Evolutionary conservation across 1,139 yeast genomes (phyloP), one percentile per base, ranked within the genome.

Genomic region (Taphrina communis): DNA sequence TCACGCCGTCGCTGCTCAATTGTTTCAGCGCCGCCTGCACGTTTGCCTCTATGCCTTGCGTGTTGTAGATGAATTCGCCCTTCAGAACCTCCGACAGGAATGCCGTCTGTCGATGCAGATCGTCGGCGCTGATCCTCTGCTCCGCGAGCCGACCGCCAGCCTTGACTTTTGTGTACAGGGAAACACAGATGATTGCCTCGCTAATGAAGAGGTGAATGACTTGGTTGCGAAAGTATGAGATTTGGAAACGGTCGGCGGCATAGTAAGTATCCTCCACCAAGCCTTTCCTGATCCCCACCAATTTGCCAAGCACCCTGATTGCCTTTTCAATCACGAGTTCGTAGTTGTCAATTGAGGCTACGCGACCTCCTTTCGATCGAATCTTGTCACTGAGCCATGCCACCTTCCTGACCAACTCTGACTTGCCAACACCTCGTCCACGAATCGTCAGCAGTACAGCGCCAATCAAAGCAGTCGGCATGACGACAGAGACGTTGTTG

Each of bases 401-500:
- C 3, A 80, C 81, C 21, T 80, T 75, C 19, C 76, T 74, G 25
- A 76, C 74, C 36, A 81, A 73, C 58, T 78, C 79, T 17, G 75
- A 73, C 56, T 75, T 75, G 63, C 80, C 76, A 38, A 80, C 77
- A 3, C 83, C 83, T 4, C 81, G 76, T 41, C 78, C 79, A 8
- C 79, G 75, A 48, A 78, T 74, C 2, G 83, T 81, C 50, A 81
- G 74, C 39, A 81, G 74, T 39, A 80, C 80, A 0, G 83, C 77
- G 25, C 83, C 83, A 12, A 81, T 77, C 42, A 81, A 75, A 1
- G 82, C 79, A 2, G 83, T 80, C 5, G 83, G 83, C 83, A 81
- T 81, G 51, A 81, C 78, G 14, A 80, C 81, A 1, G 82, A 79
- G 0, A 78, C 80, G 21, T 72, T 72, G 73, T 81, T 81, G 72